Evolutionary conservation across 2,329 filamentous ascomycete genomes (phyloP).

Genomic region (Pseudogymnoascus sp.): DNA sequence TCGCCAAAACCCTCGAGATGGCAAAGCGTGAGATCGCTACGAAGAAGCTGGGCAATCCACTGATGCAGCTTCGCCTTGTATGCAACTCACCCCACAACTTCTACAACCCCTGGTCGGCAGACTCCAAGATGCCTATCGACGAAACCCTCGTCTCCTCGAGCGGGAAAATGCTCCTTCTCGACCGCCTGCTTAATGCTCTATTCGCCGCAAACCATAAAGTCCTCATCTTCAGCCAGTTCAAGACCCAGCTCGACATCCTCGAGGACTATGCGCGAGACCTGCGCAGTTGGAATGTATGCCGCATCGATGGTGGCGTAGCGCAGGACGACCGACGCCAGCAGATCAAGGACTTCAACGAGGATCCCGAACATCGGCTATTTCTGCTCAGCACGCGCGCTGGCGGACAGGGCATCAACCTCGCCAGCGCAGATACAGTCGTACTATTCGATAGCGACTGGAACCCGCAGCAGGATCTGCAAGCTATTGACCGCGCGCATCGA

Average conservation of each 20-base stretch:
- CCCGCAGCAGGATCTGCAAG: constrained; percentile 92
- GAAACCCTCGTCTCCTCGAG: constrained; percentile 79
- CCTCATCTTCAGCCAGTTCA: constrained; percentile 95
- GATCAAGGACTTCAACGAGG: constrained; percentile 66
- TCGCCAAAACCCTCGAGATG: constrained; percentile 61
- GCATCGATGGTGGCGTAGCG: constrained; percentile 82
- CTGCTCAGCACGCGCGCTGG: constrained; percentile 85
- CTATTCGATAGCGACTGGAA: constrained; percentile 92
- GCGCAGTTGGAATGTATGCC: constrained; percentile 72
- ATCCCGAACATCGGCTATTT: constrained; percentile 66
- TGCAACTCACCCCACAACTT: constrained; percentile 97
- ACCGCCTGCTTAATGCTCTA: constrained; percentile 71
- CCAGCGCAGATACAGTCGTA: constrained; percentile 84
- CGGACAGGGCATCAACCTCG: constrained; percentile 91
- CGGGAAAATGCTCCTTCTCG: constrained; percentile 92
- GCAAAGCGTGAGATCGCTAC: constrained; percentile 82
- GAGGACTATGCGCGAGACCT: constrained; percentile 78
- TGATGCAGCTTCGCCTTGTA: constrained; percentile 85
- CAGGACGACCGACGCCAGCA: constrained; percentile 64
- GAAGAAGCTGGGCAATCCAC: constrained; percentile 87
- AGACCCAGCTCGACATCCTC: constrained; percentile 84
- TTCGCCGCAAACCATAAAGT: constrained; percentile 77
- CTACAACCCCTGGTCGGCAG: constrained; percentile 76
- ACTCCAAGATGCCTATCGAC: constrained; percentile 56
- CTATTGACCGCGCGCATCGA: constrained; percentile 88